Evolutionary conservation across 2,329 filamentous ascomycete genomes (phyloP).

Genomic region (Colletotrichum eleusines): DNA sequence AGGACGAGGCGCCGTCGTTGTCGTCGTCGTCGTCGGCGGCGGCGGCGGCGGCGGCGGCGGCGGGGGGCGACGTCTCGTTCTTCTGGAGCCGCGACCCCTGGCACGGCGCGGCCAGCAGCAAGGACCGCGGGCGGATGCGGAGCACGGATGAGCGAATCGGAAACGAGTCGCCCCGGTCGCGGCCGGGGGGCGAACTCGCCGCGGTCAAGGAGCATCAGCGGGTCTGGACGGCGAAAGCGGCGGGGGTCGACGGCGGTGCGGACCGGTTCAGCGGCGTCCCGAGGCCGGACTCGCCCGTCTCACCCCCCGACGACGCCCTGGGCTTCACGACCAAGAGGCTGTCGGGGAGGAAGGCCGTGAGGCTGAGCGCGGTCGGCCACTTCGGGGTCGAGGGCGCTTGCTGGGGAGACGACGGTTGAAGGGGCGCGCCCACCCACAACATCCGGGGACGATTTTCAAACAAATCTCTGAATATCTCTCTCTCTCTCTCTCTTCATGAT

Average conservation of each 20-base stretch:
- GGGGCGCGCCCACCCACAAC: no score
- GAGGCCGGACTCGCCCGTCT: slow-evolving; percentile 54
- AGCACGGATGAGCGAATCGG: slow-evolving; percentile 25
- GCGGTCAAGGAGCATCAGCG: slow-evolving; percentile 13
- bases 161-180: slow-evolving; percentile 29
- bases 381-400: slow-evolving; percentile 49
- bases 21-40: no score
- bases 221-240: background rate
- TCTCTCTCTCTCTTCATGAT: slow-evolving; percentile 35
- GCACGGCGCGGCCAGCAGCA: slow-evolving; percentile 19
- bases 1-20: slow-evolving; percentile 35
- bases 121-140: slow-evolving; percentile 23
- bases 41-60: no score
- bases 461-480: no score
- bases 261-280: slow-evolving; percentile 48
- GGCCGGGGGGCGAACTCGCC: slow-evolving; percentile 7
- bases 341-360: slow-evolving; percentile 55
- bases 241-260: slow-evolving; percentile 44
- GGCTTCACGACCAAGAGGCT: slow-evolving; percentile 37
- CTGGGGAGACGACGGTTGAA: slow-evolving; percentile 56
- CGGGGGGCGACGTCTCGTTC: slow-evolving; percentile 30
- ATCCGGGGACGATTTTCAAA: slow-evolving; percentile 18
- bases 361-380: slow-evolving; percentile 56
- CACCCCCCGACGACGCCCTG: slow-evolving; percentile 38
- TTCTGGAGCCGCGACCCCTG: slow-evolving; percentile 5